Conservation (phyloP, 169 alveolate species). For the Plasmodium coatneyi region DNA sequence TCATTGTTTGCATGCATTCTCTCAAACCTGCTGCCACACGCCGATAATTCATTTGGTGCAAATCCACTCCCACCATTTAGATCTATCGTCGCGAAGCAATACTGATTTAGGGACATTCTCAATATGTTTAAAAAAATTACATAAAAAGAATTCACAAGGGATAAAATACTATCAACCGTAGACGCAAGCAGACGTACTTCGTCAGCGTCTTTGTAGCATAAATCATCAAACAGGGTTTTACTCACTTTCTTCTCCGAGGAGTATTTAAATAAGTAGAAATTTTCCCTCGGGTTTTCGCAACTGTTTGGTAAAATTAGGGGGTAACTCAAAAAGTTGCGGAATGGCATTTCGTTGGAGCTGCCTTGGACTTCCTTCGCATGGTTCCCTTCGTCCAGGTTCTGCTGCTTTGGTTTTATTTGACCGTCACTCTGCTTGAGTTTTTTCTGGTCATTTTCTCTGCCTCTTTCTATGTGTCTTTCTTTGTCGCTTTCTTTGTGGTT, state of each 20-base stretch:
- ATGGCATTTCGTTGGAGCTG: neutral
- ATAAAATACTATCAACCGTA: slow-evolving; percentile 55
- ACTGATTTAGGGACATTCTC: slow-evolving; percentile 40
- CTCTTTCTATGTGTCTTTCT: neutral
- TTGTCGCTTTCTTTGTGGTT: neutral
- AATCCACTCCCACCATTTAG: slow-evolving; percentile 31
- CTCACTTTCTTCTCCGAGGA: slow-evolving; percentile 46
- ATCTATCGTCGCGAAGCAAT: slow-evolving; percentile 70
- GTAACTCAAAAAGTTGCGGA: slow-evolving; percentile 46
- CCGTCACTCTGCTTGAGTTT: neutral
- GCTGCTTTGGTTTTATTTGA: neutral
- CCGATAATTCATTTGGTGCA: neutral
- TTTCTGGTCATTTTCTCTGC: neutral
- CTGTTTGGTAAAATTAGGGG: slow-evolving; percentile 66
- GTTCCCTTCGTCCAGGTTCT: neutral
- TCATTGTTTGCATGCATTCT: neutral
- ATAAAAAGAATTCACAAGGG: slow-evolving; percentile 61
- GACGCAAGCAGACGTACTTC: slow-evolving; percentile 67
- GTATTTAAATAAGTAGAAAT: slow-evolving; percentile 49
- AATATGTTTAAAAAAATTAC: slow-evolving; percentile 70
- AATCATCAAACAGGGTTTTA: slow-evolving; percentile 32
- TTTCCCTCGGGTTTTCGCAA: slow-evolving; percentile 30
- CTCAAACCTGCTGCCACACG: neutral
- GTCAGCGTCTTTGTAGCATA: slow-evolving; percentile 56
- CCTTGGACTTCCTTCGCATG: neutral